Evolutionary conservation across 2,329 filamentous ascomycete species (phyloP), one percentile per base, ranked within the genome.

Genomic region (Alternaria sp.): DNA sequence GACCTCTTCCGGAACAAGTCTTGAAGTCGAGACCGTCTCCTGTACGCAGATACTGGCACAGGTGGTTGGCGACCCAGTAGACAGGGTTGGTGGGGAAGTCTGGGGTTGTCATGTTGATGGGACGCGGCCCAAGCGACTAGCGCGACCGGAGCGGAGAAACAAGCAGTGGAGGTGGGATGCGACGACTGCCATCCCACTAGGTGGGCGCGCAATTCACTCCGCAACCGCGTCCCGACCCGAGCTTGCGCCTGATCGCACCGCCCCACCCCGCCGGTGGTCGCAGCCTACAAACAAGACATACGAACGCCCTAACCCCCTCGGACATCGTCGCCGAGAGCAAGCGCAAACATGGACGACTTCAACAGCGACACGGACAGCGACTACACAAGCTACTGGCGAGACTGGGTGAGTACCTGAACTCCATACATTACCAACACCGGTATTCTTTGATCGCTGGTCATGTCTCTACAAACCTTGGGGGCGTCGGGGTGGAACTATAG

Each of bases 371-470:
- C 94, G 12, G 96, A 99, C 80, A 97, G 94, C 82, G 96, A 99
- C 84, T 99, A 98, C 81, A 97, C 96, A 53, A 98, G 94, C 83
- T 99, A 98, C 82, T 99, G 96, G 96, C 87, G 95, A 81, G 96
- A 99, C 84, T 99, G 96, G 96, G 96, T 98, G 86, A 84, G 93
- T 90, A 64, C 66, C 65, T 59, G 20, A 41, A 58, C 66, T 65
- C 61, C 20, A 20, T 30, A 33, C 33, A 55, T 55, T 41, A 21
- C 54, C 45, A 28, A 28, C 25, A 50, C 18, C 28, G 7, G 33
- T 37, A 41, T 56, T 18, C 4, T 33, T 56, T 58, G 55, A 44
- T 37, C n/a, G 30, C 9, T 59, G 11, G 45, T 18, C 47, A 64
- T 64, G 58, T n/a, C 50, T 30, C 28, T 20, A 8, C 49, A 21